Evolutionary conservation across 176 grass and related monocot species (phyloP).

Genomic region (Ananas comosus): DNA sequence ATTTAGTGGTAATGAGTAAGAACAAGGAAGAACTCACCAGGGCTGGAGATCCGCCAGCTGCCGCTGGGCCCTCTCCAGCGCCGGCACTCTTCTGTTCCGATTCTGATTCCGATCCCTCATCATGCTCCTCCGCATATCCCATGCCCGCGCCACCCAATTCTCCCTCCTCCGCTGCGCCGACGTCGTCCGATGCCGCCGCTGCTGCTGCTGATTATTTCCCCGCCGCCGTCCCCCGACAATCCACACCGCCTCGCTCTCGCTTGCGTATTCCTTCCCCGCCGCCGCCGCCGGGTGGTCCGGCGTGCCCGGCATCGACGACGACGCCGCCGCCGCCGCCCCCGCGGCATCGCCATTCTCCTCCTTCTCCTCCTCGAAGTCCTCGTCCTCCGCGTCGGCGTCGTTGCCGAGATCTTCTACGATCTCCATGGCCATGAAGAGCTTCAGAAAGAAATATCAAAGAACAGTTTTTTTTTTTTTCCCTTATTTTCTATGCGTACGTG

Average conservation of each 20-base stretch:
- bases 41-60: constrained; percentile 55
- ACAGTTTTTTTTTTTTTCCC: too few species aligned
- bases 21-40: constrained; percentile 19
- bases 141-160: constrained; percentile 52
- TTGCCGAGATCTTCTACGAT: not conserved
- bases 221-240: constrained; percentile 42
- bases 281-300: not conserved
- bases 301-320: not conserved
- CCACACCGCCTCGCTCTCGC: not conserved
- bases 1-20: not conserved
- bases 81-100: constrained; percentile 30
- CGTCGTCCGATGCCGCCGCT: too few species aligned
- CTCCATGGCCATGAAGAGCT: too few species aligned
- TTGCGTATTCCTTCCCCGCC: not conserved
- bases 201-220: constrained; percentile 17
- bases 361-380: constrained; percentile 18
- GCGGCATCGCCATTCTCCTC: too few species aligned
- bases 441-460: too few species aligned
- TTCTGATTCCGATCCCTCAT: constrained; percentile 12
- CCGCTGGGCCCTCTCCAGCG: constrained; percentile 31
- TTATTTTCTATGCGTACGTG: too few species aligned
- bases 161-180: constrained; percentile 24
- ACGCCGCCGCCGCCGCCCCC: not conserved
- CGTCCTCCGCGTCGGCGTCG: constrained; percentile 26
- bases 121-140: constrained; percentile 47